Conservation (phyloP, 192 early-diverging fungal species). For the Phycomyces nitens region DNA sequence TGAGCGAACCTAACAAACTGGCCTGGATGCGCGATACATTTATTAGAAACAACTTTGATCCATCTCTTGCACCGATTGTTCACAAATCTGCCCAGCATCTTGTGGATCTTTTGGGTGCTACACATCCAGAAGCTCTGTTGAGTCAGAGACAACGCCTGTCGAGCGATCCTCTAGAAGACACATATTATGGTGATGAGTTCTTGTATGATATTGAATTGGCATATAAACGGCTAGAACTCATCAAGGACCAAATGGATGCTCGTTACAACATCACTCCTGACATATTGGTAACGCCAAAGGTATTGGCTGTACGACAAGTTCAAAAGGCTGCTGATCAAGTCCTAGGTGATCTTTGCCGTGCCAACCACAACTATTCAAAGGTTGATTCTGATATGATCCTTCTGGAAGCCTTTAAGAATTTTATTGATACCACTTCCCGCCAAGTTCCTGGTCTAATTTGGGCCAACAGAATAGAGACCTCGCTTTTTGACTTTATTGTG, state of each 20-base stretch:
- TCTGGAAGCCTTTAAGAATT: slow-evolving; percentile 30
- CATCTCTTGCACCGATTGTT: not conserved
- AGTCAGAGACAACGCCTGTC: not conserved
- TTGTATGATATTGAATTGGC: slow-evolving; percentile 29
- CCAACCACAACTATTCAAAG: slow-evolving; percentile 27
- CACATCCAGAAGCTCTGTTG: not conserved
- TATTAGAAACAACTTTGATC: slow-evolving; percentile 8
- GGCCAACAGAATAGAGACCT: not conserved
- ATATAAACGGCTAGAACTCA: slow-evolving; percentile 1
- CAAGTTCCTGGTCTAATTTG: slow-evolving; percentile 17
- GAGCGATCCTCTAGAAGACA: slow-evolving; percentile 7
- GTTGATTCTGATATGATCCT: slow-evolving; percentile 27
- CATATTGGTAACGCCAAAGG: not conserved
- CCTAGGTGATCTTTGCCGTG: slow-evolving; percentile 5
- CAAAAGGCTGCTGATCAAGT: not conserved
- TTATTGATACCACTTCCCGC: slow-evolving; percentile 31
- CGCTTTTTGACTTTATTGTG: slow-evolving; percentile 3
- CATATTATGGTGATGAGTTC: slow-evolving; percentile 32
- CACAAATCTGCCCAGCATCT: not conserved
- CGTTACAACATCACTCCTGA: not conserved
- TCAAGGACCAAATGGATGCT: not conserved
- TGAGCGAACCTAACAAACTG: slow-evolving; percentile 24
- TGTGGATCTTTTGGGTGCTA: not conserved
- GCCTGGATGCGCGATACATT: slow-evolving; percentile 6
- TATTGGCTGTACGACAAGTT: not conserved